Base-by-base conservation (phyloP, 2,329 filamentous ascomycete species). In the Tolypocladium inflatum region DNA sequence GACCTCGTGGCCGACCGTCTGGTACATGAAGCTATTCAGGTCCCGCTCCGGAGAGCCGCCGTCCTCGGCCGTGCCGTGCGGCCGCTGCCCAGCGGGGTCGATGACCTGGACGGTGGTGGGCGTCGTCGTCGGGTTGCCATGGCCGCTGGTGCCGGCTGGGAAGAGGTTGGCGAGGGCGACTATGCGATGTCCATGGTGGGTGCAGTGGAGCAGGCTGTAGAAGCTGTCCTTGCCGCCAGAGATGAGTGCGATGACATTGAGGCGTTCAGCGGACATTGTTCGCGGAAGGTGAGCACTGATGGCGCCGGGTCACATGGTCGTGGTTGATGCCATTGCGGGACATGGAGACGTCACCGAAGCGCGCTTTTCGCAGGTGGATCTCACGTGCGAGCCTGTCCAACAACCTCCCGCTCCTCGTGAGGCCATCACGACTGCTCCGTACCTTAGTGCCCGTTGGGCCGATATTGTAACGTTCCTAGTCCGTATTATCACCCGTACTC, bases 1-100 rank as follows among this genome's bases (percentile, higher is more conserved):
- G 21, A 97, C 78, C 59, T 85, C 81, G 73, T 97, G 91, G 15
- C 94, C 94, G 60, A 97, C 90, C 3, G 94, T 99, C 78, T 99
- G 94, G 78, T 97, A 99, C 94, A 99, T 99, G 85, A 94, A 97
- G 76, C 92, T 97, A 73, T 99, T 91, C 65, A 96, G 80, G 71
- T 97, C 76, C 54, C 67, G 70, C 53, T 77, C 70, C 62, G 60
- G 48, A 13, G 30, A 37, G 48, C 30, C 48, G 30, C 48, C 48
- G 48, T 37, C 48, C 48, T 7, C 19, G 48, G n/a, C 19, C 30
- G n/a, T 11, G 4, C 6, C 7, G 5, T 52, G 19, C 48, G 26
- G 19, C 48, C 11, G 48, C 30, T 57, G 59, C 60, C 63, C 43
- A 51, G 56, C 60, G n/a, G 59, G 63, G 10, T 65, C 58, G 55